Conservation (phyloP, 2,329 filamentous ascomycete genomes). For the Paecilomyces dactylethromorphus region DNA sequence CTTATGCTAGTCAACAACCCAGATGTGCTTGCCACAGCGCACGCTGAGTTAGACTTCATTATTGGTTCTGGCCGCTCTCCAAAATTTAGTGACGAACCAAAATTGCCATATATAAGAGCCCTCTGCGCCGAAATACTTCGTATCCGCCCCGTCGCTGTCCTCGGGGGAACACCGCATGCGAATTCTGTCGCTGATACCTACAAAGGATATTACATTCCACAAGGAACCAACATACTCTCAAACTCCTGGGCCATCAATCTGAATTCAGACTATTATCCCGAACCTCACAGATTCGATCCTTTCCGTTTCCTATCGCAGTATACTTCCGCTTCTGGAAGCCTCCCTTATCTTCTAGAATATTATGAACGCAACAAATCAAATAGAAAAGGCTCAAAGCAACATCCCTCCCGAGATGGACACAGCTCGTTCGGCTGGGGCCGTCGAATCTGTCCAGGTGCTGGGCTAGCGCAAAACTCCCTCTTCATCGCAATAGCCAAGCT, state of each 20-base stretch:
- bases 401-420: conserved; percentile 30
- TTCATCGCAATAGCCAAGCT: conserved; percentile 22
- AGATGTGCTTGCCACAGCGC: conserved; percentile 29
- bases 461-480: conserved; percentile 47
- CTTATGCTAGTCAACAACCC: conserved; percentile 42
- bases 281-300: conserved; percentile 15
- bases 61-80: conserved; percentile 18
- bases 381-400: conserved; percentile 4
- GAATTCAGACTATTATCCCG: conserved; percentile 11
- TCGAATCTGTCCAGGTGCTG: conserved; percentile 44
- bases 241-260: conserved; percentile 17
- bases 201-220: conserved; percentile 39
- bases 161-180: conserved; percentile 39
- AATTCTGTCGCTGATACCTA: conserved; percentile 40
- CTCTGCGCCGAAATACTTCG: conserved; percentile 21
- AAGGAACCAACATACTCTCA: conserved; percentile 35
- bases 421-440: conserved; percentile 45
- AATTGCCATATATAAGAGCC: conserved; percentile 22
- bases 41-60: conserved; percentile 24
- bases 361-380: conserved; percentile 3
- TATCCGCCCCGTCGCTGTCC: conserved; percentile 32
- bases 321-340: background rate
- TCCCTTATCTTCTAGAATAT: background rate
- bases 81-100: conserved; percentile 18
- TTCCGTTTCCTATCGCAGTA: conserved; percentile 8